Base-by-base conservation (phyloP, 768 basidiomycete genomes). In the Ramaria rubella region DNA sequence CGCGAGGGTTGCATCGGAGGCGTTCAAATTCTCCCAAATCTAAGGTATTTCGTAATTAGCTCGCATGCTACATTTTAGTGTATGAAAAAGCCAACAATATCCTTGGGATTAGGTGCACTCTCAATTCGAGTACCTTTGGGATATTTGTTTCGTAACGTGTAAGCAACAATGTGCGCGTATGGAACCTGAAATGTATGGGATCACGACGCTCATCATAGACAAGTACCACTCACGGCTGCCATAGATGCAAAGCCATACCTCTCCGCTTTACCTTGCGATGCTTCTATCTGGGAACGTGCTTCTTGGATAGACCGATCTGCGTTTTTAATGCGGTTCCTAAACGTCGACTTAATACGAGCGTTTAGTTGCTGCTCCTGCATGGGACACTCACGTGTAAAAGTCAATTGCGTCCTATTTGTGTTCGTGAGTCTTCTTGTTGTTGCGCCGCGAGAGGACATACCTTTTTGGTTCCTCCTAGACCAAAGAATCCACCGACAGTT, bases 21-120 rank as follows among this genome's bases (percentile, higher is more conserved):
- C 82, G 65, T 83, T 85, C 75, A 98, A 78, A 68, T 99, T 99
- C 43, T 78, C 72, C 96, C 96, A 99, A 49, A 97, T 84, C 87
- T 90, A 58, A 15, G 33, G 19, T 33, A 19, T 15, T 31, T 19
- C 17, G 30, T 19, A 27, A 11, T 45, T 34, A 34, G 44, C n/a
- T n/a, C n/a, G n/a, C 31, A 29, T 42, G n/a, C 21, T 24, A 29
- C 40, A 27, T 45, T 45, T 15, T 9, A 24, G 15, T 23, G 2
- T 14, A 17, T 11, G n/a, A 27, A 44, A 27, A 45, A 1, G 72
- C 81, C 57, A 61, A 90, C 88, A 56, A 93, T 88, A 67, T 93
- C 91, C 66, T 88, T 90, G 17, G 92, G 91, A 67, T 92, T 90
- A 1, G 92, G 92, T 2, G 92, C 93, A 49, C 93, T 73, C 24